A percentile compares a stretch with the other conserved stretches of the same genome.
Conservation (phyloP, 1,284 basidiomycete genomes). For the Cryptococcus maquisensis region DNA sequence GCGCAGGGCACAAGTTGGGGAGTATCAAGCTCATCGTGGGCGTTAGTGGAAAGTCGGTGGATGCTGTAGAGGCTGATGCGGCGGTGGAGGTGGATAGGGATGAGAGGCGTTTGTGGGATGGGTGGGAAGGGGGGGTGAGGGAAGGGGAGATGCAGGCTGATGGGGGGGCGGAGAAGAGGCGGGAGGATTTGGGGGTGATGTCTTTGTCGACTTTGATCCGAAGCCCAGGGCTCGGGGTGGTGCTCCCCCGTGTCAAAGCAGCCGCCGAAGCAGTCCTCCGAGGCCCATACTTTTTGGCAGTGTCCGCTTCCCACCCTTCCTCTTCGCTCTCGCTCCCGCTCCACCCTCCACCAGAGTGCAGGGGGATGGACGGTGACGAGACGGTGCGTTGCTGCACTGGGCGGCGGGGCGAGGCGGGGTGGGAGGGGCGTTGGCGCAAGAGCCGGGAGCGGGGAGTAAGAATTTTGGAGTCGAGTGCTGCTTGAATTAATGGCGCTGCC, state of each 20-base stretch:
- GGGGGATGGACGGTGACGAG: not conserved
- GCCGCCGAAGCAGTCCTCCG: not conserved
- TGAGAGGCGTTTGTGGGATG: not conserved
- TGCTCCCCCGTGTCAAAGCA: not conserved
- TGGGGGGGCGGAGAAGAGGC: not conserved
- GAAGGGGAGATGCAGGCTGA: not conserved
- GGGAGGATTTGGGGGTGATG: not conserved
- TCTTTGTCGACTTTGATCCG: not conserved
- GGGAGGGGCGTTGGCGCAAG: slow-evolving; percentile 1
- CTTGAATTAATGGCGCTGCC: slow-evolving; percentile 23
- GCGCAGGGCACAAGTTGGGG: not conserved
- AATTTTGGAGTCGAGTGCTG: slow-evolving; percentile 28
- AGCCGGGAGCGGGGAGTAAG: slow-evolving; percentile 26
- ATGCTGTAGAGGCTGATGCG: no score
- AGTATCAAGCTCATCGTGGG: not conserved
- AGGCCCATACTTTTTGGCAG: slow-evolving; percentile 3
- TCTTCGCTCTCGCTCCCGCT: slow-evolving; percentile 39
- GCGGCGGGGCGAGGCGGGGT: not conserved
- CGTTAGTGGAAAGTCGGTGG: slow-evolving; percentile 1
- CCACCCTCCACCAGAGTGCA: slow-evolving; percentile 25
- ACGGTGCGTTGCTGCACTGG: not conserved
- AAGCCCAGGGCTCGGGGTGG: not conserved
- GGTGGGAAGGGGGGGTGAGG: no score
- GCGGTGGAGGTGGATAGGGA: not conserved
- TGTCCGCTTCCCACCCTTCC: slow-evolving; percentile 28